A percentile compares a stretch with the other conserved stretches of the same genome.
Conservation (phyloP, 305 asterid species). For the Fraxinus greggii region DNA sequence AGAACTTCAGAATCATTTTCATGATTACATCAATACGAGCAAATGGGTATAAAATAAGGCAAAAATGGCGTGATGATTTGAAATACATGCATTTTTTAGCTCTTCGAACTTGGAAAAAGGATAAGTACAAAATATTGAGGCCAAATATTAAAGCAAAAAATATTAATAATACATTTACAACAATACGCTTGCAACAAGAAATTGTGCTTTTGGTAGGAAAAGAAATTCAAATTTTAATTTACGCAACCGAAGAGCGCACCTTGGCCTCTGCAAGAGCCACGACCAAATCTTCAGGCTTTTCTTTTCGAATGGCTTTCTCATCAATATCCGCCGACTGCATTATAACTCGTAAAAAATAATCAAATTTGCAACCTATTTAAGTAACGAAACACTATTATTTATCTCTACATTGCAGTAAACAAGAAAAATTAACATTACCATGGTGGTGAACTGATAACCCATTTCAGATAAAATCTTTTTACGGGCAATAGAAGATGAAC, state of each 20-base stretch:
- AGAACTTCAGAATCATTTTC: background rate
- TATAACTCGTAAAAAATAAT: background rate
- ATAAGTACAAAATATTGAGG: background rate
- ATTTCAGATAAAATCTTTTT: conserved; percentile 64
- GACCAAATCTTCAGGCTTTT: conserved; percentile 88
- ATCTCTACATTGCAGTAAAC: background rate
- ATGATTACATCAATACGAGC: background rate
- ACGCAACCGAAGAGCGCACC: conserved; percentile 34
- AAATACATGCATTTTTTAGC: background rate
- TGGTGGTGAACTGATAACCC: conserved; percentile 66
- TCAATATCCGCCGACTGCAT: conserved; percentile 88
- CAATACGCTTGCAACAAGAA: background rate
- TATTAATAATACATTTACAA: background rate
- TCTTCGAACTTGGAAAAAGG: background rate
- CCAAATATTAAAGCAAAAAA: background rate
- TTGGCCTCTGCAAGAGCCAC: conserved; percentile 90
- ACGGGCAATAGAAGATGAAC: conserved; percentile 84
- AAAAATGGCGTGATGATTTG: background rate
- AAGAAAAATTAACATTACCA: conserved; percentile 40
- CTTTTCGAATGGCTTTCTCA: conserved; percentile 83
- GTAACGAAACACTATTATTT: background rate
- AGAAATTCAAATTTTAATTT: background rate
- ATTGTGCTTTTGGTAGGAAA: background rate
- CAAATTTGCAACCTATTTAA: conserved; percentile 2
- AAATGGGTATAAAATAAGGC: background rate